Evolutionary conservation across 768 basidiomycete species (phyloP), one percentile per base, ranked within the genome.

Genomic region (Scleroderma bovista): DNA sequence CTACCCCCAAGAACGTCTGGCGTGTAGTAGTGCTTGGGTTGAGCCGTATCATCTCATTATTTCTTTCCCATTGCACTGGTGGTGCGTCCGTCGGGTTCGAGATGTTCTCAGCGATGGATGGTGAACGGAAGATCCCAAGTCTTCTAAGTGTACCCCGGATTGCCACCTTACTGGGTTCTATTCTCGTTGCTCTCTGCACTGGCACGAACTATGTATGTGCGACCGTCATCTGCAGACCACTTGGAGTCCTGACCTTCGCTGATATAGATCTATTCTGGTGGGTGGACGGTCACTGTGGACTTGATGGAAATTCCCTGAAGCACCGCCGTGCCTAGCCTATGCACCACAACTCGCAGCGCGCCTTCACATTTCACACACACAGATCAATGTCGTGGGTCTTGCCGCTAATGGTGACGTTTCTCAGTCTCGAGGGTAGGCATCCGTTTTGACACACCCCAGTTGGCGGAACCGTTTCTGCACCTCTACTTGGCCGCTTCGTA

Each of bases 331-430:
- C 52, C 2, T 43, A 81, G 89, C 88, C 16, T 93, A 91, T 62
- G 80, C 84, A 2, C 88, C 90, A 0, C 89, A 92, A 62, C 74
- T 93, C 3, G 86, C 84, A 0, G 67, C 80, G 3, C 76, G 79
- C 38, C 74, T 93, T 9, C 70, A 77, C 38, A 78, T 92, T 38
- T 75, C 77, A 5, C 86, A 91, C 47, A 92, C 89, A 0, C 77
- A 85, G 47, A 69, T 89, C 37, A 93, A 93, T 56, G 64, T 90
- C 26, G 76, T 92, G 19, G 88, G 79, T 6, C 67, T 84, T n/a
- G 82, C 81, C 4, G 84, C 80, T 9, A 88, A 84, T 57, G 59
- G 84, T 87, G 55, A 6, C n/a, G 17, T 10, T 31, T 41, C 20
- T 34, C 44, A 12, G 9, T 8, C 26, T 37, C 22, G 20, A 6